phyloP scores from a whole-genome alignment of 805 yeast genomes.

The Kluyveromyces starmeri region DNA sequence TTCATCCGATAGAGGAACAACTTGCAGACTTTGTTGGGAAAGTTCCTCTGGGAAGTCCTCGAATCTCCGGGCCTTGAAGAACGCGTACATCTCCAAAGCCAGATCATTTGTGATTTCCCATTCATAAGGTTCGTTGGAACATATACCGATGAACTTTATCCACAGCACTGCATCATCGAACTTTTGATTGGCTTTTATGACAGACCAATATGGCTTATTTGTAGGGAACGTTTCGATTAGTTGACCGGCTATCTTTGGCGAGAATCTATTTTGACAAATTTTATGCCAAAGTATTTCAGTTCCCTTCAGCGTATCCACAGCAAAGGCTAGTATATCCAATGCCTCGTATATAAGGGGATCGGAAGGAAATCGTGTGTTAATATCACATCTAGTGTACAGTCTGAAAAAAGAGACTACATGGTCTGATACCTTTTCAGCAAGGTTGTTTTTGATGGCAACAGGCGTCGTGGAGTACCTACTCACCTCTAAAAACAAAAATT shows the following conservation, averaged over 20 bases:
- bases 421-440: constrained; percentile 17
- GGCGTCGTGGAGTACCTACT: constrained; percentile 16
- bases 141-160: constrained; percentile 12
- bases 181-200: constrained; percentile 11
- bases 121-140: constrained; percentile 12
- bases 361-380: constrained; percentile 3
- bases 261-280: constrained; percentile 10
- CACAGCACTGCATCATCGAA: constrained; percentile 10
- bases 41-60: constrained; percentile 21
- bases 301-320: constrained; percentile 9
- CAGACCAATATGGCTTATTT: constrained; percentile 14
- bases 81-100: constrained; percentile 32
- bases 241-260: constrained; percentile 12
- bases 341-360: constrained; percentile 11
- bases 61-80: constrained; percentile 22
- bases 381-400: constrained; percentile 16
- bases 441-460: constrained; percentile 7
- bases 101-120: constrained; percentile 38
- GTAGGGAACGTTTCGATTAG: constrained; percentile 18
- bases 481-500: constrained; percentile 21
- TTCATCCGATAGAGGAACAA: neutral
- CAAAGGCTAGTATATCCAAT: constrained; percentile 14
- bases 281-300: constrained; percentile 16
- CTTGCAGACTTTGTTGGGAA: neutral
- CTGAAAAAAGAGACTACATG: constrained; percentile 23